Percentiles rank a stretch among this genome's conserved stretches.
These are phyloP conservation scores for Closterium sp. DNA, from an alignment of 139 green algal species.

Conservation along the genomic window DNA sequence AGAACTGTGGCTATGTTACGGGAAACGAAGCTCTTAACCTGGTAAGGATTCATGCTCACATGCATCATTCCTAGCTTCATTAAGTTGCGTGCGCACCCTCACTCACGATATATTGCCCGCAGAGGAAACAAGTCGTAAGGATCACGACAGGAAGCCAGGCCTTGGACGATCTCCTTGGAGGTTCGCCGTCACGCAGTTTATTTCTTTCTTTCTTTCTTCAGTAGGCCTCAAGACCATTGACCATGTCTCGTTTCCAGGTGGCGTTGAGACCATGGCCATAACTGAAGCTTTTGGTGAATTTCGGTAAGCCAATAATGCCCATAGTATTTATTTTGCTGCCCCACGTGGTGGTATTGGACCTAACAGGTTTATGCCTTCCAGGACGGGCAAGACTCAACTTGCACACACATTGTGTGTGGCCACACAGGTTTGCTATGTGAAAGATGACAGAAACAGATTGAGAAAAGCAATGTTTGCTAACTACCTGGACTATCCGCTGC, in stretches of 20 bases:
- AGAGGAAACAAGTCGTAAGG: constrained; percentile 45
- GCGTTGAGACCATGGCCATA: constrained; percentile 51
- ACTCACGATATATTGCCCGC: background rate
- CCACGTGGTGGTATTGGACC: background rate
- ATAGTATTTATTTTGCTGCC: too few species aligned
- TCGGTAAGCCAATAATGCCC: constrained; percentile 13
- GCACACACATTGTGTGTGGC: constrained; percentile 47
- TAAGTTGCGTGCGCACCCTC: background rate
- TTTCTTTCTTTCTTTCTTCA: background rate
- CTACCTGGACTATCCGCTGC: background rate
- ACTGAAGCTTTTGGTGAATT: constrained; percentile 51
- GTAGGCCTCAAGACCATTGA: background rate
- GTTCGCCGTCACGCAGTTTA: background rate
- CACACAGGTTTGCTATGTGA: constrained; percentile 8
- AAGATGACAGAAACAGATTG: background rate
- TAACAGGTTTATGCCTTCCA: constrained; percentile 11
- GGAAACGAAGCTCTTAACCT: constrained; percentile 42
- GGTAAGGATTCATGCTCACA: constrained; percentile 22
- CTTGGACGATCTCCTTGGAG: constrained; percentile 46
- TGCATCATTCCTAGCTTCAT: background rate
- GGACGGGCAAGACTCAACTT: constrained; percentile 49
- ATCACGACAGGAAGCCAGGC: constrained; percentile 44
- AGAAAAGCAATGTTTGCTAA: background rate
- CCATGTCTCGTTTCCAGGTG: constrained; percentile 19
- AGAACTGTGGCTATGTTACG: constrained; percentile 45